phyloP scores from a whole-genome alignment of 2,329 filamentous ascomycete genomes.

The Hypoxylon sp. region DNA sequence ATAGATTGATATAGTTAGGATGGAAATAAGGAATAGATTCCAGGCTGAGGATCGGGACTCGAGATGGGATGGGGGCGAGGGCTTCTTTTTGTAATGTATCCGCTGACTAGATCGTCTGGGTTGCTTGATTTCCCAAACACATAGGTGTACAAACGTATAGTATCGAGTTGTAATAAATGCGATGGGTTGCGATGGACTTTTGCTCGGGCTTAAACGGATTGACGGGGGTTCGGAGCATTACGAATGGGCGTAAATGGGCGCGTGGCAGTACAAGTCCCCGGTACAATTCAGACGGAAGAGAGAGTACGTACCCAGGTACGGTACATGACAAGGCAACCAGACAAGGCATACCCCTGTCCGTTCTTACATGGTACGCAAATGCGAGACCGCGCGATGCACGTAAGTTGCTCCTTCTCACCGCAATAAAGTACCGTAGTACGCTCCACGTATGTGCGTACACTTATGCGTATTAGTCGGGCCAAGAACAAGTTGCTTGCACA shows the following conservation, averaged over 20 bases:
- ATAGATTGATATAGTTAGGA: constrained; percentile 5
- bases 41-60: constrained; percentile 22
- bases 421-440: constrained; percentile 40
- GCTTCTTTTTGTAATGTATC: constrained; percentile 43
- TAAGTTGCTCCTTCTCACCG: constrained; percentile 43
- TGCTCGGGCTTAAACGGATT: constrained; percentile 52
- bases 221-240: constrained; percentile 45
- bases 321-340: constrained; percentile 29
- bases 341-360: constrained; percentile 29
- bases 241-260: constrained; percentile 48
- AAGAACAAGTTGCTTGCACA: constrained; percentile 31
- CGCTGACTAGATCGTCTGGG: constrained; percentile 39
- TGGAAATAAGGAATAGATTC: constrained; percentile 9
- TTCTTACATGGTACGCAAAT: constrained; percentile 37
- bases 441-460: constrained; percentile 29
- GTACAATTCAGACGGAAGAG: constrained; percentile 7
- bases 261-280: constrained; percentile 39
- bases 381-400: constrained; percentile 44
- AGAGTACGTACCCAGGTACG: constrained; percentile 24
- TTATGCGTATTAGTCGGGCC: constrained; percentile 26
- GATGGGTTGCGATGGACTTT: constrained; percentile 44
- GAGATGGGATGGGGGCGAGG: constrained; percentile 33
- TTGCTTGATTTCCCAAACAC: constrained; percentile 18
- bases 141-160: constrained; percentile 14
- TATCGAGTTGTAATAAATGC: constrained; percentile 40